Percentiles rank a stretch among this genome's conserved stretches.
Conservation (phyloP, 768 basidiomycete genomes). For the Podaxis rugospora region DNA sequence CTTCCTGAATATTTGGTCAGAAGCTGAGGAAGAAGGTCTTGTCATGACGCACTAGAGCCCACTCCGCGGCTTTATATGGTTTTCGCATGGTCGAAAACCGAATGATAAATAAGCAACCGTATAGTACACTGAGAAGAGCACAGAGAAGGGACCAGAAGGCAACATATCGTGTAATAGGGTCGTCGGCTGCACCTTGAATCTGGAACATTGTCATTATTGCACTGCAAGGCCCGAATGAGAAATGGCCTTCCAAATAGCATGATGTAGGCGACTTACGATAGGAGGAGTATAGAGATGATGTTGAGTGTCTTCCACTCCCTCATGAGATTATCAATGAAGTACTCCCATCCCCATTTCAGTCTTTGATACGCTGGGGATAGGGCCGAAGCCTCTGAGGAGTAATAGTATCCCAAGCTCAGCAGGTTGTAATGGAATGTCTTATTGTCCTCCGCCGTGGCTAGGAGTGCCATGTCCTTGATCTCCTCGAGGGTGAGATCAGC, state of each 20-base stretch:
- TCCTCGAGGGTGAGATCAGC: constrained; percentile 58
- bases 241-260: no score
- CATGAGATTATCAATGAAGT: constrained; percentile 24
- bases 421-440: constrained; percentile 5
- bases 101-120: constrained; percentile 10
- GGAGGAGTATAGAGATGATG: constrained; percentile 23
- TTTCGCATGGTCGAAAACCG: constrained; percentile 10
- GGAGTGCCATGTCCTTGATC: constrained; percentile 40
- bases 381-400: constrained; percentile 8
- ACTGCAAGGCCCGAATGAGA: constrained; percentile 8
- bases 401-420: not conserved
- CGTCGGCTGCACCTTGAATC: constrained; percentile 32
- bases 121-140: constrained; percentile 9
- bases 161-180: constrained; percentile 49
- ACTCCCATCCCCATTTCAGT: constrained; percentile 21
- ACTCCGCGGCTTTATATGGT: constrained; percentile 55
- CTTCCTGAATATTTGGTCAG: constrained; percentile 33
- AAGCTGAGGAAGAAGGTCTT: not conserved
- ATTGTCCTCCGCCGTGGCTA: constrained; percentile 13
- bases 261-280: constrained; percentile 4
- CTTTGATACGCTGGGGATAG: constrained; percentile 16
- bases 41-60: constrained; percentile 42
- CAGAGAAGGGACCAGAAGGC: constrained; percentile 47
- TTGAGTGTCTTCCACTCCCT: constrained; percentile 27
- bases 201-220: constrained; percentile 28